Conservation (phyloP, 768 basidiomycete species). For the Cystofilobasidium macerans region DNA sequence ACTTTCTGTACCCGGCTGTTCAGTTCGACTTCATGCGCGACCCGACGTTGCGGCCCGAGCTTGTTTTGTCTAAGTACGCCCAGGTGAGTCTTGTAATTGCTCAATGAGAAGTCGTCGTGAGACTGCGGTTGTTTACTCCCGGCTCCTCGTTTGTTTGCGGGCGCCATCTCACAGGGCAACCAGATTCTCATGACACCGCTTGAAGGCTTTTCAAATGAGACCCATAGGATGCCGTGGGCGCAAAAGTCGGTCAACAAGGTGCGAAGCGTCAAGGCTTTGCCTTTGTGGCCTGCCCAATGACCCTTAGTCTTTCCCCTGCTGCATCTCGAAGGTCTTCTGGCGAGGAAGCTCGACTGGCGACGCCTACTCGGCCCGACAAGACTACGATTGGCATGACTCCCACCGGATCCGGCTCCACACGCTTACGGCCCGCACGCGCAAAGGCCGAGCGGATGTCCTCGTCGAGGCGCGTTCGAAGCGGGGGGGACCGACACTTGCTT, state of each 20-base stretch:
- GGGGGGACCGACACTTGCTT: neutral
- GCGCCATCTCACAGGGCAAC: neutral
- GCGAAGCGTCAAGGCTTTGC: neutral
- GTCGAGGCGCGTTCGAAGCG: neutral
- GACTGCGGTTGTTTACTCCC: neutral
- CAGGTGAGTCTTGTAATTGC: neutral
- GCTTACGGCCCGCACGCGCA: neutral
- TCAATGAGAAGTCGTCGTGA: neutral
- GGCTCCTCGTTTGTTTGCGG: neutral
- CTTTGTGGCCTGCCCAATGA: too few species aligned
- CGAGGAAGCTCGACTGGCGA: conserved; percentile 21
- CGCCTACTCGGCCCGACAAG: neutral
- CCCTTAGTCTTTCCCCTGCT: neutral
- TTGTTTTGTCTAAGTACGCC: neutral
- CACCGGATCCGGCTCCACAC: conserved; percentile 15
- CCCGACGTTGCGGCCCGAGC: neutral
- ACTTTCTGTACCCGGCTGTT: neutral
- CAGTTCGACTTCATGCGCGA: conserved; percentile 1
- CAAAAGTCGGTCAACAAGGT: neutral
- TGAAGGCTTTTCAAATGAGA: neutral
- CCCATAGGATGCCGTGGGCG: neutral
- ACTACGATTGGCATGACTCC: conserved; percentile 13
- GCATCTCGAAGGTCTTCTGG: conserved; percentile 18
- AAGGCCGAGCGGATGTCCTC: conserved; percentile 4
- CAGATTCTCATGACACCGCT: neutral